A percentile compares a stretch with the other conserved stretches of the same genome.
Conservation (phyloP, 78 protist species). For the Dictyostelium intermedium region DNA sequence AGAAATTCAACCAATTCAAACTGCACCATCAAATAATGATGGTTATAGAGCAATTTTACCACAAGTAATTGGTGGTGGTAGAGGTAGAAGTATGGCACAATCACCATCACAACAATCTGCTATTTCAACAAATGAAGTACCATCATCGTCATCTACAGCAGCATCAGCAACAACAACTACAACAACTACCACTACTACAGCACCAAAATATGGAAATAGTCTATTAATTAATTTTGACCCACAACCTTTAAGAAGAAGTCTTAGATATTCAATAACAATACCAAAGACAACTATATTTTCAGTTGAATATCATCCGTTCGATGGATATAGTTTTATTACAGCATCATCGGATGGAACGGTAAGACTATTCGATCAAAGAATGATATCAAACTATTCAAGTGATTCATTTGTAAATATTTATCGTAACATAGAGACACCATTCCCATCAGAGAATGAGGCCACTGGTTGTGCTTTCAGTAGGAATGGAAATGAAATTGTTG, state of each 20-base stretch:
- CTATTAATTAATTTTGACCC: conserved; percentile 34
- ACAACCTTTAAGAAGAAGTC: conserved; percentile 13
- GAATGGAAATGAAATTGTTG: conserved; percentile 65
- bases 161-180: not conserved
- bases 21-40: not conserved
- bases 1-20: not conserved
- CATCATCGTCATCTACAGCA: not conserved
- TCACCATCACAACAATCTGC: not conserved
- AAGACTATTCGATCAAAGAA: conserved; percentile 66
- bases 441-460: conserved; percentile 27
- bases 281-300: conserved; percentile 43
- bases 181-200: not conserved
- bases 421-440: conserved; percentile 45
- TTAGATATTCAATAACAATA: not conserved
- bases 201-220: not conserved
- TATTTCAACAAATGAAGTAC: not conserved
- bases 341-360: conserved; percentile 67
- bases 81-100: not conserved
- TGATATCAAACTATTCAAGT: conserved; percentile 25
- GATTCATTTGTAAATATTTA: conserved; percentile 67
- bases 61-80: conserved; percentile 48
- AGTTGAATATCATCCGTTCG: conserved; percentile 78
- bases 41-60: not conserved
- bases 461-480: conserved; percentile 60
- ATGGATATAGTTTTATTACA: conserved; percentile 54